phyloP scores from a whole-genome alignment of 2,329 filamentous ascomycete species.

The Colletotrichum aenigma region DNA sequence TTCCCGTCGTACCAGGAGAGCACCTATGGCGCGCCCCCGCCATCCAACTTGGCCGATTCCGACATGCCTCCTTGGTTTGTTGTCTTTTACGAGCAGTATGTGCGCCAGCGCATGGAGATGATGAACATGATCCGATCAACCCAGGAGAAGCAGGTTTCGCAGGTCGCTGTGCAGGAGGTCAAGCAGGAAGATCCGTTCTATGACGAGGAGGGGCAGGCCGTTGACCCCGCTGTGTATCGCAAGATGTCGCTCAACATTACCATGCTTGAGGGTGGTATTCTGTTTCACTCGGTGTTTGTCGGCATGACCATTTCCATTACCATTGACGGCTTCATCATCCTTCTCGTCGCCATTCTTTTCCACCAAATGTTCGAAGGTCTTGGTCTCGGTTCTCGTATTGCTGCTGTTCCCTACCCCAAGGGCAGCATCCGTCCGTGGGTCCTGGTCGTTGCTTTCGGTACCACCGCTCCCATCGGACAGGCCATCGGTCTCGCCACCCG shows the following conservation, averaged over 20 bases:
- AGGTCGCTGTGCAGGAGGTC: slow-evolving; percentile 27
- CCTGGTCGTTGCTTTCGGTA: slow-evolving; percentile 67
- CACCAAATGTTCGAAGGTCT: slow-evolving; percentile 75
- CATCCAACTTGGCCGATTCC: slow-evolving; percentile 34
- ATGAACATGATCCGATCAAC: slow-evolving; percentile 53
- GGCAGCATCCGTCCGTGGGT: slow-evolving; percentile 64
- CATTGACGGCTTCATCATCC: slow-evolving; percentile 68
- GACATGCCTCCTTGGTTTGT: slow-evolving; percentile 67
- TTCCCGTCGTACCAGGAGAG: slow-evolving; percentile 23
- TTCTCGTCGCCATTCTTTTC: slow-evolving; percentile 73
- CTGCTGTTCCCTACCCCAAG: slow-evolving; percentile 65
- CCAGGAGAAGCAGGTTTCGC: slow-evolving; percentile 33
- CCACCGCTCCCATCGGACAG: slow-evolving; percentile 82
- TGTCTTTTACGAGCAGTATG: slow-evolving; percentile 67
- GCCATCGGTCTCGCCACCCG: slow-evolving; percentile 66
- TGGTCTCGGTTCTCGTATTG: slow-evolving; percentile 73
- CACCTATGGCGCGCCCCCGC: slow-evolving; percentile 24
- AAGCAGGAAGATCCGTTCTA: slow-evolving; percentile 37
- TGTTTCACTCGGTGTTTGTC: slow-evolving; percentile 80
- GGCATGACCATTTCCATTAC: slow-evolving; percentile 76
- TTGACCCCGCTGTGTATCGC: slow-evolving; percentile 54
- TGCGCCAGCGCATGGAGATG: slow-evolving; percentile 65
- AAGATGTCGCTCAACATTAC: slow-evolving; percentile 76
- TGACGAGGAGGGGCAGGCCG: slow-evolving; percentile 47
- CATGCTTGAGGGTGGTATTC: slow-evolving; percentile 76